Evolutionary conservation across 2,329 filamentous ascomycete genomes (phyloP), one percentile per base, ranked within the genome.

Genomic region (Hypomyces rosellus): DNA sequence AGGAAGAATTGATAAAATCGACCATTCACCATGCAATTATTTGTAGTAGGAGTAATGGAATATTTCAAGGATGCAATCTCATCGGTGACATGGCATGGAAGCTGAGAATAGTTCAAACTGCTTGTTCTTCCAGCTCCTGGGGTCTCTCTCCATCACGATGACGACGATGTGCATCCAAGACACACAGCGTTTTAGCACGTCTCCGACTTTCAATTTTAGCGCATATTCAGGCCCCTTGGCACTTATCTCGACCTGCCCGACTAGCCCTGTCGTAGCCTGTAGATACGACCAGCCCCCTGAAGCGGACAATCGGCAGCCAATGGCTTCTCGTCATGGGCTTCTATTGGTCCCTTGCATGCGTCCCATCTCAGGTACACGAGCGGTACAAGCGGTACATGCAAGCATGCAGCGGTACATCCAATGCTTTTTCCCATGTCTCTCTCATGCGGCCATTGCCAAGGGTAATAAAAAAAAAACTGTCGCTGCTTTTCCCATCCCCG

Each of bases 401-500:
- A 22, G 34, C 14, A 13, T 40, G 34, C 45, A 37, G 46, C n/a
- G 47, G 50, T 52, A 52, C 50, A 30, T 30, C 16, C 11, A 18
- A 18, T 14, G 39, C 40, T 42, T 46, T 46, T 49, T 45, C 38
- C 25, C 16, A 16, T 42, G 39, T 30, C 25, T 30, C 22, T 25
- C 25, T 30, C 16, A 18, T 40, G 48, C 15, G 44, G 48, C 45
- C 22, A 33, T 16, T 22, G 25, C 40, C 38, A 30, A 34, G 25
- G 12, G 36, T 34, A 42, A 53, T 34, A 15, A 51, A 18, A 34
- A 50, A 49, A 52, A 49, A 46, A 49, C 42, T 40, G 47, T 52
- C 42, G 47, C 50, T 18, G 45, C 45, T 47, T 52, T 52, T 49
- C 50, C 50, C 50, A 52, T 49, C 39, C 30, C 41, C 46, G 25